A percentile compares a stretch with the other conserved stretches of the same genome.
Conservation (phyloP, 179 eudicot species). For the Kewa caespitosa region DNA sequence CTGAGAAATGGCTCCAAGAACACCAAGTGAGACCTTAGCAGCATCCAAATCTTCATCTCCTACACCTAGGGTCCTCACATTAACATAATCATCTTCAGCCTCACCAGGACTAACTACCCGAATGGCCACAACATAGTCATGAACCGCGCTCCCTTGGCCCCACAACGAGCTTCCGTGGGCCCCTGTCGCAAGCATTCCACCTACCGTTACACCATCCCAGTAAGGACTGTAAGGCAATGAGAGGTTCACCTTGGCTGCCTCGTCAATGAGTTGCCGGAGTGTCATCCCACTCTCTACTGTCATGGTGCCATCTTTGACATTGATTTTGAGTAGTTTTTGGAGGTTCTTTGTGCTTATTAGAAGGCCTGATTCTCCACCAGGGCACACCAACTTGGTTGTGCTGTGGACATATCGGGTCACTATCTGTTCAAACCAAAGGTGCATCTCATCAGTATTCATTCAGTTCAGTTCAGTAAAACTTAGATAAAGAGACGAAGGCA, state of each 20-base stretch:
- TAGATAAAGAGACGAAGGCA: background rate
- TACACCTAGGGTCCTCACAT: constrained; percentile 16
- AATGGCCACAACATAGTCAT: constrained; percentile 32
- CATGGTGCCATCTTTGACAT: constrained; percentile 4
- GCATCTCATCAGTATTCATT: too few relatives aligned
- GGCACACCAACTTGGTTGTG: constrained; percentile 34
- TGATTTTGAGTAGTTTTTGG: constrained; percentile 15
- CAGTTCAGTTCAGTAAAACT: background rate
- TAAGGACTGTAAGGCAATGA: constrained; percentile 39
- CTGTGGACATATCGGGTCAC: constrained; percentile 34
- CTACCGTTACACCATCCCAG: constrained; percentile 37
- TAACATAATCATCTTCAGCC: constrained; percentile 23
- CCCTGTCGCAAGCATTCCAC: constrained; percentile 38
- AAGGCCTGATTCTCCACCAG: constrained; percentile 37
- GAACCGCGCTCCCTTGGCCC: constrained; percentile 38
- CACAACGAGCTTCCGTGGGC: constrained; percentile 43
- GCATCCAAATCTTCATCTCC: constrained; percentile 32
- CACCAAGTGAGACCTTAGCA: constrained; percentile 41
- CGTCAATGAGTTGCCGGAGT: constrained; percentile 27
- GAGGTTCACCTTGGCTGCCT: constrained; percentile 30
- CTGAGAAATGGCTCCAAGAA: constrained; percentile 48
- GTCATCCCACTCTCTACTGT: constrained; percentile 37
- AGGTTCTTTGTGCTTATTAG: constrained; percentile 37
- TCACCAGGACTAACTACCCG: constrained; percentile 38
- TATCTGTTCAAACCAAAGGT: too few relatives aligned